Base-by-base conservation (phyloP, 805 yeast species). In the Candida takata region DNA sequence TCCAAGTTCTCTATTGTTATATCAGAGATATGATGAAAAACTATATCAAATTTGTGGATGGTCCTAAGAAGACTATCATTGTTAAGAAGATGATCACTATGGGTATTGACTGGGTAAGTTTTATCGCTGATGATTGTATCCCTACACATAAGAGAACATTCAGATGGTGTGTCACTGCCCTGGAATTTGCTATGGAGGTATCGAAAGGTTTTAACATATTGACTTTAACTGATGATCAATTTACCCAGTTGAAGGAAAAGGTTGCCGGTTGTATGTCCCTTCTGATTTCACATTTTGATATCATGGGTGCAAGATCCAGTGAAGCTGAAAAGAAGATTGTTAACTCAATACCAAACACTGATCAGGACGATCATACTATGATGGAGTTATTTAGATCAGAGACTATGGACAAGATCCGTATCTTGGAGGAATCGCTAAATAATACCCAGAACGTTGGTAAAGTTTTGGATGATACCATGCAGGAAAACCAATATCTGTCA, bases 221-320 rank as follows among this genome's bases (percentile, higher is more conserved):
- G 35, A 82, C 88, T 0, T 65, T 92, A 37, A 77, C 74, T 38
- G 84, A 84, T 43, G 84, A 75, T 18, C 87, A 85, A 50, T 92
- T 88, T 53, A 62, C 71, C 38, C 60, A 69, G 26, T 63, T 92
- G 44, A 79, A 87, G 48, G 69, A 74, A 34, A 86, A 85, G 52
- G 95, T 92, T 31, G 94, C 97, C 1, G 84, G 95, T 1, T 87
- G 97, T 60, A 85, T 92, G 87, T 79, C 97, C 2, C 65, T 92
- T 34, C 66, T 92, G 41, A 90, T 92, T 43, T 85, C 96, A 0
- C 97, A 92, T 61, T 92, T 92, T 53, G 98, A 92, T 61, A 87
- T 92, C 35, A 92, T 90, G 96, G 97, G 97, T 33, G 97, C 97
- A 0, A 72, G 97, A 51, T 83, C 95, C 2, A 80, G 56, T 70